phyloP scores from a whole-genome alignment of 1,139 yeast species.

The Kazachstania sp. region DNA sequence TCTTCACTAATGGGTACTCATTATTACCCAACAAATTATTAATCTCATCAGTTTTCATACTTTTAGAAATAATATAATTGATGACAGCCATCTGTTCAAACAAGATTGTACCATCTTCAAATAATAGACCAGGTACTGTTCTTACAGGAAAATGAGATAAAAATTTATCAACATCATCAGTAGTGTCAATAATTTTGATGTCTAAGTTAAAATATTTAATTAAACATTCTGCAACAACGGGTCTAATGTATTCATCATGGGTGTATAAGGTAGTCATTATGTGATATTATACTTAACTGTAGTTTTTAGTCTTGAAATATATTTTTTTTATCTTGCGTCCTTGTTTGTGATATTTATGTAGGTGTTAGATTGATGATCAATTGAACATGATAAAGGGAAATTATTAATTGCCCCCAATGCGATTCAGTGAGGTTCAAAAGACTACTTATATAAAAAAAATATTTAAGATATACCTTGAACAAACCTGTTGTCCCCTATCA shows the following conservation, averaged over 20 bases:
- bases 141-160: slow-evolving; percentile 52
- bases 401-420: too few species aligned
- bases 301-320: too few species aligned
- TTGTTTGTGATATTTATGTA: too few species aligned
- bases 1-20: slow-evolving; percentile 38
- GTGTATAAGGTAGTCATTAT: neutral
- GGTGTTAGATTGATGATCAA: too few species aligned
- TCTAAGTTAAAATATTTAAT: slow-evolving; percentile 65
- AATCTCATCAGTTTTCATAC: slow-evolving; percentile 16
- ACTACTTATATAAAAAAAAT: too few species aligned
- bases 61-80: slow-evolving; percentile 30
- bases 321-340: too few species aligned
- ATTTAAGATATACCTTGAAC: too few species aligned
- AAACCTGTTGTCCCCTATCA: too few species aligned
- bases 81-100: slow-evolving; percentile 65
- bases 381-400: too few species aligned
- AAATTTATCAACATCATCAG: slow-evolving; percentile 37
- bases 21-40: slow-evolving; percentile 46
- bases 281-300: neutral
- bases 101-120: slow-evolving; percentile 66
- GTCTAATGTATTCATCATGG: slow-evolving; percentile 32
- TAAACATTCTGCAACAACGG: slow-evolving; percentile 47
- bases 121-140: slow-evolving; percentile 64
- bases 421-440: too few species aligned
- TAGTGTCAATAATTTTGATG: slow-evolving; percentile 42